Base-by-base conservation (phyloP, 2,329 filamentous ascomycete species). In the Huntiella savannae region DNA sequence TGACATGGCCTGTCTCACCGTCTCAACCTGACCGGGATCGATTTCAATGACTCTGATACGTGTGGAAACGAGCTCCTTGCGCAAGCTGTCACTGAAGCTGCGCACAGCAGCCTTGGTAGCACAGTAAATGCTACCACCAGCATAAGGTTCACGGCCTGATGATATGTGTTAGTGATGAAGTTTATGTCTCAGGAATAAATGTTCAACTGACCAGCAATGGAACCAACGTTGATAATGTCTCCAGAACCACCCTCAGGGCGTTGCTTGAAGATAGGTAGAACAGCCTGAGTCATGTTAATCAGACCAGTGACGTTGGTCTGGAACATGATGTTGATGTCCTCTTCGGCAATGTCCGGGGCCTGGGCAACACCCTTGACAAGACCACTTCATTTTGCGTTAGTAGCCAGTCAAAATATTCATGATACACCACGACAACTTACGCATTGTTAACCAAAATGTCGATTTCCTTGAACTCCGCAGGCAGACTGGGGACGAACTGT, bases 391-490 rank as follows among this genome's bases (percentile, higher is more conserved):
- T 15, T 4, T 6, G 11, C 17, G 22, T 56, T 35, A 55, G 53
- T 28, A 53, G 51, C 39, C 35, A 19, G 36, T 33, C 12, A 35
- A 10, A 19, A 45, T 28, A 36, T 19, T 16, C 11, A 15, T 33
- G n/a, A 13, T 3, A 15, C 35, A 5, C n/a, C 28, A 17, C 35
- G 41, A 32, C 39, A 15, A 68, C 80, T 60, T 62, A 92, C 84
- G 88, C 88, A 69, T 96, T 96, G 66, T 98, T 98, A 19, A 98
- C 84, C 50, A 98, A 65, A 2, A 96, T 72, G 60, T 96, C 75
- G 53, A 96, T 81, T 19, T 85, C 76, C 60, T 73, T 76, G 66
- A 84, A 96, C 58, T 86, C 87, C 51, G 77, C 74, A 0, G 88
- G 87, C 55, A 96, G 63, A 36, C 68, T 71, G 1, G 63, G 64